Conservation (phyloP, 78 protist species). For the Cyanophora paradoxa region DNA sequence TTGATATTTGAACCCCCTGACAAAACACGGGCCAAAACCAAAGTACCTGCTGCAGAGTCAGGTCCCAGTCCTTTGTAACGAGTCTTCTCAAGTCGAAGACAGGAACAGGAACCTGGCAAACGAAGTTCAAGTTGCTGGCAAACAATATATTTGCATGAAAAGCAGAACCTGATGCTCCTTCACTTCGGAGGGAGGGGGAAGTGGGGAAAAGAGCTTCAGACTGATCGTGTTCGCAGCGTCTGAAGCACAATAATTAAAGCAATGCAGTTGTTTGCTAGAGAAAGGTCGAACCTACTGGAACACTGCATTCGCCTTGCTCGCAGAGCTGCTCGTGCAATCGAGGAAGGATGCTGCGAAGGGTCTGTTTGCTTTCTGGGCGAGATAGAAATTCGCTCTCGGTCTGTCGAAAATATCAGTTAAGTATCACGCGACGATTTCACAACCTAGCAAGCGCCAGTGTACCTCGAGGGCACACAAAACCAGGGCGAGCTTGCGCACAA, state of each 20-base stretch:
- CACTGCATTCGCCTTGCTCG: slow-evolving; percentile 10
- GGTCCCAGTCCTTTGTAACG: background rate
- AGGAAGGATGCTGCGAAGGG: background rate
- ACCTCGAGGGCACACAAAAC: slow-evolving; percentile 9
- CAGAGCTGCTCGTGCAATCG: background rate
- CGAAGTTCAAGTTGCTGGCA: too few relatives aligned
- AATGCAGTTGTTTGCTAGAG: too few relatives aligned
- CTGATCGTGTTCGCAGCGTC: background rate
- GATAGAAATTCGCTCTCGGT: background rate
- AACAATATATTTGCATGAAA: background rate
- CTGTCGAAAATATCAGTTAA: background rate
- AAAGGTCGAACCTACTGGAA: too few relatives aligned
- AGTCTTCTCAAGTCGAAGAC: too few relatives aligned
- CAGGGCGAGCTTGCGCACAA: slow-evolving; percentile 41
- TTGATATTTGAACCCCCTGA: too few relatives aligned
- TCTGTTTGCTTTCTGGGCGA: background rate
- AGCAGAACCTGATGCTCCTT: slow-evolving; percentile 46
- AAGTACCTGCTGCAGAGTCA: background rate
- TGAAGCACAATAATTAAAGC: too few relatives aligned
- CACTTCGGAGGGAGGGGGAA: slow-evolving; percentile 18
- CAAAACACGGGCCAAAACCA: too few relatives aligned
- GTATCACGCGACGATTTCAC: background rate
- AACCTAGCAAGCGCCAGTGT: background rate
- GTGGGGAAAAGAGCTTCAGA: slow-evolving; percentile 29
- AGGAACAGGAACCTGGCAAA: too few relatives aligned